Percentiles rank a stretch among this genome's conserved stretches.
Evolutionary conservation across 176 grass and related monocot genomes (phyloP).

Genomic region (Dendrocalamus sinicus): DNA sequence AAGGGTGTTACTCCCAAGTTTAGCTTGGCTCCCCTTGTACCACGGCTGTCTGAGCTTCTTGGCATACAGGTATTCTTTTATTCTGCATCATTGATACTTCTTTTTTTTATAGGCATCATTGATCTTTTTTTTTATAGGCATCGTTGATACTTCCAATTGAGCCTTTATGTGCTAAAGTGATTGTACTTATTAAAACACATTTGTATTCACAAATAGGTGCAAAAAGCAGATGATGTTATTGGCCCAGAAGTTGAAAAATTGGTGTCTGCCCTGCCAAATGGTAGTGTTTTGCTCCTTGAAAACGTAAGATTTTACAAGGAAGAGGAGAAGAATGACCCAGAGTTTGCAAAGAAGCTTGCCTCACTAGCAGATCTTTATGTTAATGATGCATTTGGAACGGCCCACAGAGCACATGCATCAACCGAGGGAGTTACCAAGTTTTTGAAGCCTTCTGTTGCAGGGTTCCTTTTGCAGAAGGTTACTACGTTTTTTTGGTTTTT

Average conservation of each 20-base stretch:
- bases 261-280: constrained; percentile 52
- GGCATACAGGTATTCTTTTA: constrained; percentile 55
- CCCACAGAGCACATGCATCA: constrained; percentile 78
- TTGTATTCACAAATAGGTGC: constrained; percentile 47
- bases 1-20: constrained; percentile 81
- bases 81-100: neutral
- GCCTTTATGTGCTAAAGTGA: neutral
- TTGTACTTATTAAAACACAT: constrained; percentile 13
- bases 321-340: constrained; percentile 80
- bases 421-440: constrained; percentile 82
- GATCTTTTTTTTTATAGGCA: neutral
- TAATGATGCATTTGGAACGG: constrained; percentile 80
- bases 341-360: constrained; percentile 76
- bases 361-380: constrained; percentile 66
- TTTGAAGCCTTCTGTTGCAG: constrained; percentile 70
- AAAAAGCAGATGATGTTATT: constrained; percentile 68
- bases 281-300: constrained; percentile 70
- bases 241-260: constrained; percentile 72
- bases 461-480: constrained; percentile 83
- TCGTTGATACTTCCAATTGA: neutral
- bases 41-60: constrained; percentile 70
- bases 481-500: neutral
- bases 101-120: neutral
- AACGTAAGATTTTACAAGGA: constrained; percentile 87
- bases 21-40: constrained; percentile 68